Evolutionary conservation across 441 rosid species (phyloP), one percentile per base, ranked within the genome.

Genomic region (Erysimum cheiri): DNA sequence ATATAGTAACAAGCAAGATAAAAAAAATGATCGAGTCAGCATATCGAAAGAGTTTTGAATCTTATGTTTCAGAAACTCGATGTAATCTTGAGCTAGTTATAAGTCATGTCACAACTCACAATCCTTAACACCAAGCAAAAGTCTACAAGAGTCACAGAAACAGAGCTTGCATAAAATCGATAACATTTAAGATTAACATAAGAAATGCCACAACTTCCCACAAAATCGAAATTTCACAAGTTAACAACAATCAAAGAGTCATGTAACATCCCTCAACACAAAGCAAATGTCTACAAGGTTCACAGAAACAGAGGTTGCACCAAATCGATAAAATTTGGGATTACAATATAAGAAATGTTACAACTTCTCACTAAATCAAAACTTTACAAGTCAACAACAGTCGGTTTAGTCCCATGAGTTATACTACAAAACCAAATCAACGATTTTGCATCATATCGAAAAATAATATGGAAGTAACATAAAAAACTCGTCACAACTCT

Each of bases 41-140:
- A 56, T 19, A 44, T 55, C 4, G 10, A 32, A 31, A 57, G 8
- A 22, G 10, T 66, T 15, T 50, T 37, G 47, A 24, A 14, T 49
- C 47, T 9, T 15, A 15, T 46, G 39, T 61, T 31, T 43, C 40
- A 60, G 3, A 47, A 40, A 32, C 4, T 15, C 13, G 50, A 2
- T 40, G 3, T 8, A 29, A 61, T 2, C 31, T 4, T 3, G 17
- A 31, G 10, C 60, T 9, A 5, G 19, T 1, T 14, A 8, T 12
- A 57, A 36, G 29, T 36, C 15, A 6, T 4, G 22, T 19, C 22
- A 19, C 22, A n/a, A n/a, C 9, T 6, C 6, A 22, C 41, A 63
- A 44, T 63, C 14, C 35, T 57, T 71, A 39, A 59, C 14, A 54
- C 14, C 29, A 58, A 57, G 36, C n/a, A 44, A 9, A 55, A 44